phyloP scores from a whole-genome alignment of 441 rosid genomes.

The Adansonia rubrostipa region DNA sequence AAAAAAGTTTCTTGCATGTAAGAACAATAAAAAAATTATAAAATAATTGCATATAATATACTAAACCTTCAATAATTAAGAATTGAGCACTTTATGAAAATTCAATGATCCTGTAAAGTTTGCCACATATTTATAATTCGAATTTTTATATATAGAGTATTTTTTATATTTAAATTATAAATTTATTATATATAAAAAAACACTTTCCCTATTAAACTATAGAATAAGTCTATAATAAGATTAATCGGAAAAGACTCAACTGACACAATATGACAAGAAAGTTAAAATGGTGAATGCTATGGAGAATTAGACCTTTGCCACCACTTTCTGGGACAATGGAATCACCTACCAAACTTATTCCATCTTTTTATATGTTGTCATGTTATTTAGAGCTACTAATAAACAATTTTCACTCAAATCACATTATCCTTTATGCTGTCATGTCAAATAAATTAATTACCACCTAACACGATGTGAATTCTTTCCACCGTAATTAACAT shows the following conservation, averaged over 20 bases:
- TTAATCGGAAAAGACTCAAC: background rate
- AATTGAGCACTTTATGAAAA: background rate
- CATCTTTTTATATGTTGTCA: too few relatives aligned
- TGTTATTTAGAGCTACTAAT: too few relatives aligned
- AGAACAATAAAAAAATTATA: background rate
- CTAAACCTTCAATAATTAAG: background rate
- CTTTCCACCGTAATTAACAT: too few relatives aligned
- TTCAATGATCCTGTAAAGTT: background rate
- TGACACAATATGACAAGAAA: conserved; percentile 2
- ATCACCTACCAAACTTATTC: too few relatives aligned
- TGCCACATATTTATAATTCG: background rate
- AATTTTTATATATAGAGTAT: background rate
- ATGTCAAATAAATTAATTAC: too few relatives aligned
- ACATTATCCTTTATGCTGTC: too few relatives aligned
- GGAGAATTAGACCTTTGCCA: background rate
- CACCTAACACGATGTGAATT: too few relatives aligned
- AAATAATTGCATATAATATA: background rate
- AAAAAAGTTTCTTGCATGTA: background rate
- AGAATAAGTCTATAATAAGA: background rate
- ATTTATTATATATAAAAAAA: background rate
- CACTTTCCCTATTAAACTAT: background rate
- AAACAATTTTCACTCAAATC: too few relatives aligned
- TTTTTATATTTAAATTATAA: background rate
- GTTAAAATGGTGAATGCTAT: background rate
- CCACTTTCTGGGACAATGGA: too few relatives aligned